Conservation (phyloP, 257 asterid genomes). For the Solanum peruvianum region DNA sequence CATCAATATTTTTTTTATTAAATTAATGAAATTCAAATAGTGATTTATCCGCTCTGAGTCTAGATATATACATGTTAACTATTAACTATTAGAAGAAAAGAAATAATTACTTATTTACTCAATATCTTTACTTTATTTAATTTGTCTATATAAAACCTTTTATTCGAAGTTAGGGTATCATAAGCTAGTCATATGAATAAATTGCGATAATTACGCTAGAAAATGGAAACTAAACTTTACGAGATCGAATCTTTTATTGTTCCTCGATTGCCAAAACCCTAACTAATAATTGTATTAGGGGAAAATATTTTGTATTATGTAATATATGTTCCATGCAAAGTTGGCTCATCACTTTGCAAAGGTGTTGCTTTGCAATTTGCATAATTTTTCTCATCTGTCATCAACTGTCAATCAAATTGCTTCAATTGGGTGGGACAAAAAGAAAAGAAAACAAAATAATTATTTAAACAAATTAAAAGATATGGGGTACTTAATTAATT, state of each 20-base stretch:
- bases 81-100: too few species aligned
- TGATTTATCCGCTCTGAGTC: not conserved
- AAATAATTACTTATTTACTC: too few species aligned
- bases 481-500: not conserved
- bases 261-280: not conserved
- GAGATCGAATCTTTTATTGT: too few species aligned
- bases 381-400: not conserved
- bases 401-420: not conserved
- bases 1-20: not conserved
- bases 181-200: too few species aligned
- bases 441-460: not conserved
- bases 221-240: too few species aligned
- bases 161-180: too few species aligned
- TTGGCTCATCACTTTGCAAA: not conserved
- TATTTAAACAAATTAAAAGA: not conserved
- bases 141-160: too few species aligned
- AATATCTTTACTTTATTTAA: too few species aligned
- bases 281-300: not conserved
- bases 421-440: not conserved
- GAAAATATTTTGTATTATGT: not conserved
- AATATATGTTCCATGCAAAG: not conserved
- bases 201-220: too few species aligned
- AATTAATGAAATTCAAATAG: not conserved
- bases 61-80: too few species aligned
- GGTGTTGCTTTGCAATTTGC: not conserved